Base-by-base conservation (phyloP, 2,329 filamentous ascomycete genomes). In the Diplodia seriata region DNA sequence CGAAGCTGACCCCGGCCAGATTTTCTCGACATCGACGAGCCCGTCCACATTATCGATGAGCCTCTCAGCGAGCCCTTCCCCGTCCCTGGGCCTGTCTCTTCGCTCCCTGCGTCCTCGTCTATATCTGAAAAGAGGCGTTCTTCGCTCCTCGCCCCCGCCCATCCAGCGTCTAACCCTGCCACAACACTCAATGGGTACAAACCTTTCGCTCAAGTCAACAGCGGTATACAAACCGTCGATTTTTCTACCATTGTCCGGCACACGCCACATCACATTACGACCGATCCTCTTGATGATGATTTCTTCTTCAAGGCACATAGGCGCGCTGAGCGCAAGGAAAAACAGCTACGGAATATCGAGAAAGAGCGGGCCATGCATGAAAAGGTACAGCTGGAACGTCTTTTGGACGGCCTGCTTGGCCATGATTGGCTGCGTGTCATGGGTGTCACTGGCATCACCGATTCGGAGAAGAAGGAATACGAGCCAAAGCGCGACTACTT, bases 391-490 rank as follows among this genome's bases (percentile, higher is more conserved):
- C 78, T 90, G n/a, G 87, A 90, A 70, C 82, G 87, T 8, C 80
- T 90, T 18, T 84, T 97, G 7, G 93, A 95, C 66, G 93, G 93
- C 20, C 85, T 99, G 1, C 91, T 93, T 76, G 92, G 94, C 2
- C 92, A 91, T 68, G 95, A 98, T 78, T 99, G 95, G 95, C 84
- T 97, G 68, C 90, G 91, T 70, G 87, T 94, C 4, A 93, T 99
- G 89, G 95, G 94, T 31, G 90, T 98, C 40, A 94, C 89, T 71
- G 92, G 86, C 47, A 81, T 96, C 47, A 96, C 93, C 0, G 94
- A 97, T 75, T 89, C 88, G 26, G 92, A 92, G 74, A 94, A 92
- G 80, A 95, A 91, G 77, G 87, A 90, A 36, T 97, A 93, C 78
- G 93, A 97, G 78, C 89, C 91, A 2, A 95, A 95, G 70, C 87